Evolutionary conservation across 2,329 filamentous ascomycete genomes (phyloP).

Genomic region (Thyridium curvatum): DNA sequence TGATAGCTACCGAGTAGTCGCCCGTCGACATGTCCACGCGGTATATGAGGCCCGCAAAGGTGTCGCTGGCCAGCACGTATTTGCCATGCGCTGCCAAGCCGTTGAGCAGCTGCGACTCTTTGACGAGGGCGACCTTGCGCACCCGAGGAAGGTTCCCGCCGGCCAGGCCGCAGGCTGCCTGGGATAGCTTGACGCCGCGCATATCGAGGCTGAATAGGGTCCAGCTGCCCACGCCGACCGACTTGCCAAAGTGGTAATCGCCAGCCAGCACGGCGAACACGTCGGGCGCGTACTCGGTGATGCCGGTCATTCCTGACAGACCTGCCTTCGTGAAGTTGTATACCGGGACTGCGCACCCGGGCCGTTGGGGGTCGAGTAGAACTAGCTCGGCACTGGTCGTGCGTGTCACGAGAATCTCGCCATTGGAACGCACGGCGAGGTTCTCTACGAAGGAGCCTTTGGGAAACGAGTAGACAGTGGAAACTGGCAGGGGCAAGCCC

Average conservation of each 20-base stretch:
- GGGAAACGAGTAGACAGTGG: no score
- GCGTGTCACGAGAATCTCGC: conserved; percentile 24
- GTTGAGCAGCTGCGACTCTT: conserved; percentile 17
- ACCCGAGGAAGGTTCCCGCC: conserved; percentile 8
- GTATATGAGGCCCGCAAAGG: conserved; percentile 14
- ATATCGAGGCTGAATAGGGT: conserved; percentile 15
- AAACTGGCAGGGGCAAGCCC: no score
- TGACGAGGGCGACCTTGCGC: conserved; percentile 11
- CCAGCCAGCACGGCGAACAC: conserved; percentile 23
- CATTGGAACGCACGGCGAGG: conserved; percentile 25
- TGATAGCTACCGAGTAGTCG: conserved; percentile 12
- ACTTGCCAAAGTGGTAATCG: conserved; percentile 11
- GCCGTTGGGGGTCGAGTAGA: conserved; percentile 20
- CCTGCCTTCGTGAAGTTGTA: conserved; percentile 19
- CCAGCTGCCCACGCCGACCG: conserved; percentile 9
- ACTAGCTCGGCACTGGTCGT: conserved; percentile 22
- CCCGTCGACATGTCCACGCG: conserved; percentile 13
- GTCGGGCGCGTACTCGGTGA: conserved; percentile 24
- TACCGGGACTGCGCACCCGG: conserved; percentile 14
- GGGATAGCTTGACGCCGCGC: conserved; percentile 12
- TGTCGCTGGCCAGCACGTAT: conserved; percentile 14
- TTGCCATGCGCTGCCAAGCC: conserved; percentile 13
- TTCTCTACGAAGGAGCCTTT: no score
- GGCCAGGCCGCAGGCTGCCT: no score
- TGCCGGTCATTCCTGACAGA: conserved; percentile 21